phyloP scores from a whole-genome alignment of 176 grass and related monocot genomes.

The Avena atlantica region DNA sequence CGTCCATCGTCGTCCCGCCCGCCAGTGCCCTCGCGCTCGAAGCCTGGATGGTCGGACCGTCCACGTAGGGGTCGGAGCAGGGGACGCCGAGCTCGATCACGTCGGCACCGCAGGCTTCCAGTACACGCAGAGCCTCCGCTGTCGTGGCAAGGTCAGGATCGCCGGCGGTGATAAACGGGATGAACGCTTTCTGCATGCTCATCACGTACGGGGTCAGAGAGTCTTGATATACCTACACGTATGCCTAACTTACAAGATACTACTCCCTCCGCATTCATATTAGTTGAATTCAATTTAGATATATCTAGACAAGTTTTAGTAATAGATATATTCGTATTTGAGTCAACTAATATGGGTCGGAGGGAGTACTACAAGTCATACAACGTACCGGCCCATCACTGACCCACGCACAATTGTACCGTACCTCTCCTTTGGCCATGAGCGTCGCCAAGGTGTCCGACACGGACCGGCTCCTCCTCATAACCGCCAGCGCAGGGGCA shows the following conservation, averaged over 20 bases:
- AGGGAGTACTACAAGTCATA: too few species aligned
- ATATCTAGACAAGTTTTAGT: too few species aligned
- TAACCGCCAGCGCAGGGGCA: too few species aligned
- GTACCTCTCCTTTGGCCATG: background rate
- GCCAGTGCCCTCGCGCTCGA: background rate
- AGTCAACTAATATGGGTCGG: too few species aligned
- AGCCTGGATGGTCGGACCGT: background rate
- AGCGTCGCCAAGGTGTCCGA: background rate
- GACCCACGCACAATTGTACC: background rate
- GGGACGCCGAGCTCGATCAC: background rate
- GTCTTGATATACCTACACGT: background rate
- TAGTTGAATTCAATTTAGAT: too few species aligned
- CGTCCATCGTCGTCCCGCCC: background rate
- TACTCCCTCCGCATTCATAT: background rate
- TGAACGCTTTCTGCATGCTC: background rate
- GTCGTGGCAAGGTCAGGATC: background rate
- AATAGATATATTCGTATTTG: too few species aligned
- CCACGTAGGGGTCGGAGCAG: background rate
- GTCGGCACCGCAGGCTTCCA: background rate
- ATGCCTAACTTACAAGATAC: background rate
- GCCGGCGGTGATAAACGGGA: background rate
- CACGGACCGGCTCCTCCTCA: background rate
- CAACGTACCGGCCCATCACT: too few species aligned
- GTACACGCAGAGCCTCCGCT: background rate
- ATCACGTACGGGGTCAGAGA: background rate